A percentile compares a stretch with the other conserved stretches of the same genome.
phyloP scores from a whole-genome alignment of 192 early-diverging fungal species.

The Podila epicladia region DNA sequence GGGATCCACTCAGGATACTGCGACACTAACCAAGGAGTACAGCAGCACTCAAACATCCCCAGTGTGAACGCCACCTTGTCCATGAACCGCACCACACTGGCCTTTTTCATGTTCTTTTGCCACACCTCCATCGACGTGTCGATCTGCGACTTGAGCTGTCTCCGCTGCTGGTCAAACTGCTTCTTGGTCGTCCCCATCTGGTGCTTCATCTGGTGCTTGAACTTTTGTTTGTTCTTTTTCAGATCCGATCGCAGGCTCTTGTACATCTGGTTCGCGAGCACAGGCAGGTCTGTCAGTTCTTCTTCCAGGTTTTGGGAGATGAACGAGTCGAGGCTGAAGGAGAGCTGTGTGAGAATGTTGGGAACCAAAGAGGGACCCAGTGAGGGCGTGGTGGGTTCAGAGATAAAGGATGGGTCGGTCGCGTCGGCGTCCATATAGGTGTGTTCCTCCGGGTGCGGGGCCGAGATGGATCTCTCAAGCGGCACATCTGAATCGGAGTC shows the following conservation, averaged over 20 bases:
- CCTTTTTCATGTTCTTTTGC: conserved; percentile 47
- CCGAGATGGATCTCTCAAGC: conserved; percentile 27
- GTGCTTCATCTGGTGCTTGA: conserved; percentile 37
- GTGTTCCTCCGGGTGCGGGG: conserved; percentile 26
- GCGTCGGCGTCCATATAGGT: conserved; percentile 33
- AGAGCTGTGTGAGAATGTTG: conserved; percentile 42
- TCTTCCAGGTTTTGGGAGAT: conserved; percentile 49
- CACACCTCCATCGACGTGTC: conserved; percentile 39
- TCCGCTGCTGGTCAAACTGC: conserved; percentile 29
- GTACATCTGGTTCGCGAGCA: conserved; percentile 42
- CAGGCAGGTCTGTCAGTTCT: conserved; percentile 32
- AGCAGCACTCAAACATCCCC: conserved; percentile 72
- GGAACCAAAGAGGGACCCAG: conserved; percentile 24
- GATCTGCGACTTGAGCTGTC: conserved; percentile 36
- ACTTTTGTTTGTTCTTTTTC: conserved; percentile 33
- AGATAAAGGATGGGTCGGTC: conserved; percentile 19
- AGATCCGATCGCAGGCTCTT: conserved; percentile 31
- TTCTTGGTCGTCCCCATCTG: conserved; percentile 9
- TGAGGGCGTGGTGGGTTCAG: conserved; percentile 30
- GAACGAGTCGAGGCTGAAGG: conserved; percentile 47
- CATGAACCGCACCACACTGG: conserved; percentile 57
- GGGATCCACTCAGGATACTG: conserved; percentile 66
- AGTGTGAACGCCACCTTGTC: conserved; percentile 75
- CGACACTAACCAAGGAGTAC: conserved; percentile 60
- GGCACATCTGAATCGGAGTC: conserved; percentile 29